Conservation (phyloP, 306 rosid species). For the Casuarina glauca region DNA sequence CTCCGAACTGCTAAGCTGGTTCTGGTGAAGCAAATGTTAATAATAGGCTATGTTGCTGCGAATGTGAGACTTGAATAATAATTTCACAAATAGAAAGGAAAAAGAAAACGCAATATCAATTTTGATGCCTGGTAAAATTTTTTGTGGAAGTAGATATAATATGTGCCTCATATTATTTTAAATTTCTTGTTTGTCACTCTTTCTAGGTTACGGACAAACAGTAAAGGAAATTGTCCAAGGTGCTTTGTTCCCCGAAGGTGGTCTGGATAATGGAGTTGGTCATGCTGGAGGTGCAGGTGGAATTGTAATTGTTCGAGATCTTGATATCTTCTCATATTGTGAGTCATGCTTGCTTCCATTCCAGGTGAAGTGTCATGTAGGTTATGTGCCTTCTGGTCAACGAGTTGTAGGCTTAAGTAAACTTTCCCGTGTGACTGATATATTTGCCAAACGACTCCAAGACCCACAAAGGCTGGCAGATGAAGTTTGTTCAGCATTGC, state of each 20-base stretch:
- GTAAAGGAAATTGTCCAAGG: slow-evolving; percentile 84
- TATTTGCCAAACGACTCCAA: slow-evolving; percentile 63
- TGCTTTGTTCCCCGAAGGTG: slow-evolving; percentile 95
- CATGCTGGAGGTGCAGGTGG: slow-evolving; percentile 97
- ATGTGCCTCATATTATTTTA: not conserved
- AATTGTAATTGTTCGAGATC: slow-evolving; percentile 87
- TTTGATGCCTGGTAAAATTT: not conserved
- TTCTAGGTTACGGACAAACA: slow-evolving; percentile 71
- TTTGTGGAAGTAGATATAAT: not conserved
- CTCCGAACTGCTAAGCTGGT: not conserved
- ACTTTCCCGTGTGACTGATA: slow-evolving; percentile 75
- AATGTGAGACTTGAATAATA: not conserved
- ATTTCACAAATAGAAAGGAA: not conserved
- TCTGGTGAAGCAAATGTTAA: not conserved
- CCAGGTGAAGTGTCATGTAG: slow-evolving; percentile 89
- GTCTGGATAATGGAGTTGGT: slow-evolving; percentile 67
- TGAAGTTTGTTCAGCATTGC: slow-evolving; percentile 57
- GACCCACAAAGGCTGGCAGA: slow-evolving; percentile 71
- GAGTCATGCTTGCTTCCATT: slow-evolving; percentile 97
- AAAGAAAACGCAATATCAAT: not conserved
- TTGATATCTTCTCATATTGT: slow-evolving; percentile 82
- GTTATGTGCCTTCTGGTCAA: slow-evolving; percentile 82
- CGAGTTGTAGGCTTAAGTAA: slow-evolving; percentile 92
- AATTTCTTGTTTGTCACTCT: slow-evolving; percentile 7
- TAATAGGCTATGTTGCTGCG: not conserved